phyloP scores from a whole-genome alignment of 257 asterid genomes.

The Petrea volubilis region DNA sequence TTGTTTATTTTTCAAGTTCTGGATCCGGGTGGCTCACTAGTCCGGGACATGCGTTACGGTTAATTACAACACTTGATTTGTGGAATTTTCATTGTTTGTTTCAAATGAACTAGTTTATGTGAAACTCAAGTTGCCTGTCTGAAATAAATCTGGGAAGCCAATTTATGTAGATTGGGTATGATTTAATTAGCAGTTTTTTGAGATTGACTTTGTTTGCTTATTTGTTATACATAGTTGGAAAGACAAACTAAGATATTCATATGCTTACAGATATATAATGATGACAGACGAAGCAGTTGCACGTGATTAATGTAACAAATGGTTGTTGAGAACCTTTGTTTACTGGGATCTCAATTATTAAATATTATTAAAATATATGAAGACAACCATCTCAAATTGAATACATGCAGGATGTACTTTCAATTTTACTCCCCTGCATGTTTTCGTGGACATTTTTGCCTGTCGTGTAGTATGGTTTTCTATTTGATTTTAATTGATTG shows the following conservation, averaged over 20 bases:
- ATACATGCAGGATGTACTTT: constrained; percentile 3
- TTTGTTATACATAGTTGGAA: neutral
- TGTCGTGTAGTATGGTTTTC: neutral
- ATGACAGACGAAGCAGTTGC: neutral
- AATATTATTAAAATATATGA: neutral
- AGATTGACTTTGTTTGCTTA: neutral
- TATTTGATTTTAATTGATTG: neutral
- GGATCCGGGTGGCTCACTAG: constrained; percentile 34
- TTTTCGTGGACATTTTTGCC: neutral
- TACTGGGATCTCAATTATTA: neutral
- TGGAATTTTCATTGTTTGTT: neutral
- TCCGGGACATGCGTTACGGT: constrained; percentile 7
- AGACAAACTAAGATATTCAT: neutral
- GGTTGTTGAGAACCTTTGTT: neutral
- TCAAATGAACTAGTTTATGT: neutral
- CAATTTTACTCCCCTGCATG: neutral
- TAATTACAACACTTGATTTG: neutral
- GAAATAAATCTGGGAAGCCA: neutral
- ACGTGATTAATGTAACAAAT: constrained; percentile 5
- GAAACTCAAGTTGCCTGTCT: neutral
- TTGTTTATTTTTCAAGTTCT: neutral
- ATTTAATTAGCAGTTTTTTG: neutral
- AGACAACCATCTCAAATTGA: neutral
- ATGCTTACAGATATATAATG: neutral
- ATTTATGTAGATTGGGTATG: neutral